Evolutionary conservation across 306 rosid genomes (phyloP).

Genomic region (Cucumis sativus): Cucumber_9930_V3 NC_026657.2:10970001-10970500

Average conservation of each 20-base stretch:
- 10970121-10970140: not conserved
- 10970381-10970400: slow-evolving; percentile 44
- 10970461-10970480: not conserved
- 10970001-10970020: not conserved
- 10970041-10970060: not conserved
- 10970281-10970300: slow-evolving; percentile 59
- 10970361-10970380: slow-evolving; percentile 43
- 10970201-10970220: not conserved
- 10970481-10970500: not conserved
- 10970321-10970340: slow-evolving; percentile 37
- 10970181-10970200: not conserved
- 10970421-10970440: not conserved
- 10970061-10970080: not conserved
- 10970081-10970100: not conserved
- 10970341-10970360: slow-evolving; percentile 37
- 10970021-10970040: not conserved
- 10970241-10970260: slow-evolving; percentile 5
- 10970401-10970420: slow-evolving; percentile 35
- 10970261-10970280: slow-evolving; percentile 54
- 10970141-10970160: not conserved
- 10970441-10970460: not conserved
- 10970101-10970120: not conserved
- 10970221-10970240: not conserved
- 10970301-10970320: slow-evolving; percentile 53
- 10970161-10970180: not conserved